These are phyloP conservation scores for Lyophyllum semitale DNA, from an alignment of 768 basidiomycete species.

Conservation along the genomic window DNA sequence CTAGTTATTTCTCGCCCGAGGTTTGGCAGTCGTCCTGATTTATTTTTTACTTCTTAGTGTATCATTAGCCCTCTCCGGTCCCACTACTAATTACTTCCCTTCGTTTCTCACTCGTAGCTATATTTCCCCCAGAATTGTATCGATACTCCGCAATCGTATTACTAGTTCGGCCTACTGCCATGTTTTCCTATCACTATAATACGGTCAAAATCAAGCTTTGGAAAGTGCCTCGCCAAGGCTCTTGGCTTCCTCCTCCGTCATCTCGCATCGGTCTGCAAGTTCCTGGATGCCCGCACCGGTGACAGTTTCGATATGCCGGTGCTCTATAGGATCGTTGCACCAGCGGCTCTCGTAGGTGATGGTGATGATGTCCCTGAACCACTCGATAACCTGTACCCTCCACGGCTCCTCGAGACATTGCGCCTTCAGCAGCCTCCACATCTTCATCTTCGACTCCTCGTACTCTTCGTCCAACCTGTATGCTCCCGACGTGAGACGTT, in stretches of 20 bases:
- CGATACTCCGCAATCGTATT: not conserved
- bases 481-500: constrained; percentile 10
- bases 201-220: not conserved
- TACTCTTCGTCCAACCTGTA: constrained; percentile 28
- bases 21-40: constrained; percentile 18
- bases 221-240: constrained; percentile 3
- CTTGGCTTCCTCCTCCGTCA: constrained; percentile 16
- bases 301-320: constrained; percentile 3
- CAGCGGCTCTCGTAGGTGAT: constrained; percentile 10
- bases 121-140: not conserved
- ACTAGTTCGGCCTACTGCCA: no score
- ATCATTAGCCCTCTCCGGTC: not conserved
- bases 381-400: constrained; percentile 12
- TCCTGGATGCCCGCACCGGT: constrained; percentile 8
- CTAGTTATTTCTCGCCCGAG: constrained; percentile 35
- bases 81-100: not conserved
- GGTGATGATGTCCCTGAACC: constrained; percentile 15
- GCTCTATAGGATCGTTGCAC: constrained; percentile 8
- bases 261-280: constrained; percentile 14
- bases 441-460: constrained; percentile 27
- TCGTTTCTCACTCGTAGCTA: not conserved
- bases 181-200: not conserved
- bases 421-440: constrained; percentile 19
- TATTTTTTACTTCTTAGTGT: not conserved
- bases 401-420: constrained; percentile 12